Base-by-base conservation (phyloP, 345 rosid species). In the Balakata baccata region DNA sequence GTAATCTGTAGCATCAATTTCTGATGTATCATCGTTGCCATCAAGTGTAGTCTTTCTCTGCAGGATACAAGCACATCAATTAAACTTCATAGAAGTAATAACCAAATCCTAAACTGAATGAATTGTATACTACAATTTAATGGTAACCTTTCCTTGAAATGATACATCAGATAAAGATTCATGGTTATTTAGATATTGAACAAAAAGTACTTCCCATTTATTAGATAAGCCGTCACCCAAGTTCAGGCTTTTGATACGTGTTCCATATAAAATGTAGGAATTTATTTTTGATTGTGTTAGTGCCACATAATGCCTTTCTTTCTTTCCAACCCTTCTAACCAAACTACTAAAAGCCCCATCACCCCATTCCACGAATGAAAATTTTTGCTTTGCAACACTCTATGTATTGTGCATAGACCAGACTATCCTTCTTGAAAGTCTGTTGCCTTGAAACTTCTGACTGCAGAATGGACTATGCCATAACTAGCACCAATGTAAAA, bases 21-120 rank as follows among this genome's bases (percentile, higher is more conserved):
- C 85, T 41, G 84, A 63, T 77, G 77, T 82, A 71, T 79, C 79
- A 74, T 73, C 81, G 43, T 76, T 79, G 59, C 74, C 79, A 80
- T 80, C 77, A 71, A 79, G 47, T 18, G 75, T 70, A 66, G 78
- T 80, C 75, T 85, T 92, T 83, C 97, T 87, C 99, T 95, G 90
- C 78, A 84, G 53, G 47, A 73, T 43, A 47, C 43, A 77, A 71
- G 59, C 37, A 70, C 51, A 69, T 56, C 18, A 78, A 47, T 13
- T 68, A 18, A 68, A n/a, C 49, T 71, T 39, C 29, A 66, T 37
- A 70, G 23, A 43, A 57, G 51, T 38, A 46, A 9, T 29, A 10
- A 17, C 18, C 17, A 23, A 16, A 25, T 51, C 43, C 38, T n/a
- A 50, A 50, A 14, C 18, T 47, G 8, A 62, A 66, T 66, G 69